A percentile compares a stretch with the other conserved stretches of the same genome.
Evolutionary conservation across 208 protist species (phyloP).

Genomic region (Balamuthia mandrillaris): DNA sequence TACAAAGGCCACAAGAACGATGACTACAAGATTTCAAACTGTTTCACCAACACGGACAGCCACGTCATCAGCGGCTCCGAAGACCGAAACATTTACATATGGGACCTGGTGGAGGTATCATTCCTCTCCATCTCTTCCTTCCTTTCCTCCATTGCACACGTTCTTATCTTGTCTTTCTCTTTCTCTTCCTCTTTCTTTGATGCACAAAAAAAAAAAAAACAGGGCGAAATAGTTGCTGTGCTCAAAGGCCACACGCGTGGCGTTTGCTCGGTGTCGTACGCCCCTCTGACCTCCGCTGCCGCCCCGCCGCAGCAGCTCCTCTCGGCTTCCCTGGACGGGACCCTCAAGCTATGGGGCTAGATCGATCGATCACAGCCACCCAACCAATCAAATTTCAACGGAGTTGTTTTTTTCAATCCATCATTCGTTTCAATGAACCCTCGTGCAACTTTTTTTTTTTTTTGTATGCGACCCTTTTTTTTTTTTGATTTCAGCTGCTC

Average conservation of each 20-base stretch:
- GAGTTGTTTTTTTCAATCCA: too few relatives aligned
- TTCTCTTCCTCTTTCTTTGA: background rate
- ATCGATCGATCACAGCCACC: too few relatives aligned
- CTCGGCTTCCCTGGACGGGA: conserved; percentile 26
- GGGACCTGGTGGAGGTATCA: conserved; percentile 40
- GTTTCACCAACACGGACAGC: conserved; percentile 18
- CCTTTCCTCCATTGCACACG: too few relatives aligned
- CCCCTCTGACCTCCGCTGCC: background rate
- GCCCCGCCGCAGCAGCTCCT: conserved; percentile 15
- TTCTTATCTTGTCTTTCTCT: too few relatives aligned
- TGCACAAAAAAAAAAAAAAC: background rate
- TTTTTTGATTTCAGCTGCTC: too few relatives aligned
- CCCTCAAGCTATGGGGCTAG: background rate
- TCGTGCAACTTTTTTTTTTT: too few relatives aligned
- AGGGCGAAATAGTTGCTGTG: background rate
- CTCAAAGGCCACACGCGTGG: conserved; percentile 17
- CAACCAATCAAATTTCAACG: too few relatives aligned
- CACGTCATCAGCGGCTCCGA: conserved; percentile 48
- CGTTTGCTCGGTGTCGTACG: background rate
- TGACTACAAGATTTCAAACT: conserved; percentile 46
- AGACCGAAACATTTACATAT: conserved; percentile 38
- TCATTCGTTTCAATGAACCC: too few relatives aligned
- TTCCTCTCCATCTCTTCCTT: background rate
- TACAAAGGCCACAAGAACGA: conserved; percentile 39
- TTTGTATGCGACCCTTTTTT: too few relatives aligned